phyloP scores from a whole-genome alignment of 306 rosid genomes.

The Ceratonia siliqua region DNA sequence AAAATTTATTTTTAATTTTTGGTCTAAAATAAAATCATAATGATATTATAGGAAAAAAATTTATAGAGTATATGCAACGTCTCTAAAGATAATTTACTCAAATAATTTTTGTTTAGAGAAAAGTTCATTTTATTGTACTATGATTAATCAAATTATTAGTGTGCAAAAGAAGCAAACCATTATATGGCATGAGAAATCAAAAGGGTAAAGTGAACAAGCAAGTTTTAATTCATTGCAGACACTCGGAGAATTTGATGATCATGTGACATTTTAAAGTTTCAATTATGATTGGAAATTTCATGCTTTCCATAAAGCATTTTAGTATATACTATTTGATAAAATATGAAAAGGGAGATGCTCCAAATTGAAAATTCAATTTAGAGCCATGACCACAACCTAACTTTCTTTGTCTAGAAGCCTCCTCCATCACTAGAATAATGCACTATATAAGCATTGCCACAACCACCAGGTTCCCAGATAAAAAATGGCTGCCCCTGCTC shows the following conservation, averaged over 20 bases:
- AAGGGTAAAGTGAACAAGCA: conserved; percentile 37
- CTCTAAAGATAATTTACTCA: too few relatives aligned
- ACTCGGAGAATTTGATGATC: conserved; percentile 36
- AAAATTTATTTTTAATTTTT: too few relatives aligned
- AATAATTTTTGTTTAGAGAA: not conserved
- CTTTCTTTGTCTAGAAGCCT: conserved; percentile 57
- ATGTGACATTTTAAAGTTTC: conserved; percentile 39
- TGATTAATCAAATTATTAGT: conserved; percentile 30
- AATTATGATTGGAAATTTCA: conserved; percentile 46
- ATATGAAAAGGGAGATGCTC: conserved; percentile 42
- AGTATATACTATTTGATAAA: conserved; percentile 25
- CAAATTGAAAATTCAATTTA: conserved; percentile 46
- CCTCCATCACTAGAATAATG: conserved; percentile 32
- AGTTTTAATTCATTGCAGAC: conserved; percentile 34
- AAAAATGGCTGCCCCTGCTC: conserved; percentile 67
- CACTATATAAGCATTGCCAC: conserved; percentile 47
- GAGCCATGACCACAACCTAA: conserved; percentile 37
- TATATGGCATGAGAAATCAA: conserved; percentile 27
- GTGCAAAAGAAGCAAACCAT: conserved; percentile 23
- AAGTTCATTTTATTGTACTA: not conserved
- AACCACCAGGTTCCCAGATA: conserved; percentile 39
- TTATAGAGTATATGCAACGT: too few relatives aligned
- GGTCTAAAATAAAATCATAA: too few relatives aligned
- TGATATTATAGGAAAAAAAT: too few relatives aligned
- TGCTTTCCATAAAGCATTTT: conserved; percentile 49